phyloP scores from a whole-genome alignment of 208 protist species.

The Leishmania guyanensis region DNA sequence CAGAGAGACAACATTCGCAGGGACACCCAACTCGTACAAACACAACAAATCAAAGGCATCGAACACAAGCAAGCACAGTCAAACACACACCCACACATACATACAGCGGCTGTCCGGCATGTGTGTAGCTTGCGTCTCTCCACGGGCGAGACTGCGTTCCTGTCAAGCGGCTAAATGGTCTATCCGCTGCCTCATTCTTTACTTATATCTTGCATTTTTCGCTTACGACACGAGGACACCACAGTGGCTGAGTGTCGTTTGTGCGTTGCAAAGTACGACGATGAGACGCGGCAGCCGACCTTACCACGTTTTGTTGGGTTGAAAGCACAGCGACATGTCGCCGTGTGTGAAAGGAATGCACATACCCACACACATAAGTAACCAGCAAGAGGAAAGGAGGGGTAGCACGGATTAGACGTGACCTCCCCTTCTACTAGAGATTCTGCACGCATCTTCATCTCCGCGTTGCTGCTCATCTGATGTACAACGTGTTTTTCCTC shows the following conservation, averaged over 20 bases:
- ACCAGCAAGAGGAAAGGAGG: background rate
- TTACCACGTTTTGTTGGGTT: background rate
- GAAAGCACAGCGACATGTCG: background rate
- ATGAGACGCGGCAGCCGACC: background rate
- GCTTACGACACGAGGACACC: background rate
- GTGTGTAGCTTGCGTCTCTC: background rate
- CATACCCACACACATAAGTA: background rate
- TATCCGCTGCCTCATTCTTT: background rate
- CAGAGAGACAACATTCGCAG: background rate
- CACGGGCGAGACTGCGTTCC: background rate
- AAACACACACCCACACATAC: background rate
- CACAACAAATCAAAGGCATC: background rate
- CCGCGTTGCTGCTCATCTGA: background rate
- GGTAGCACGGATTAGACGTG: background rate
- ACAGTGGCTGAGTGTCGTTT: background rate
- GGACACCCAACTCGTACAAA: background rate
- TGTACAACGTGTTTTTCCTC: conserved; percentile 2
- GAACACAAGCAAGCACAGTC: background rate
- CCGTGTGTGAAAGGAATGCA: background rate
- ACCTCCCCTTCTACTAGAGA: background rate
- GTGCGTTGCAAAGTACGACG: background rate
- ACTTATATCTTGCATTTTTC: background rate
- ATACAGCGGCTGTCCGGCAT: background rate
- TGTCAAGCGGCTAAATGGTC: background rate
- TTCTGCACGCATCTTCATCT: background rate